Evolutionary conservation across 2,329 filamentous ascomycete species (phyloP), one percentile per base, ranked within the genome.

Genomic region (Teratosphaeria zuluensis): DNA sequence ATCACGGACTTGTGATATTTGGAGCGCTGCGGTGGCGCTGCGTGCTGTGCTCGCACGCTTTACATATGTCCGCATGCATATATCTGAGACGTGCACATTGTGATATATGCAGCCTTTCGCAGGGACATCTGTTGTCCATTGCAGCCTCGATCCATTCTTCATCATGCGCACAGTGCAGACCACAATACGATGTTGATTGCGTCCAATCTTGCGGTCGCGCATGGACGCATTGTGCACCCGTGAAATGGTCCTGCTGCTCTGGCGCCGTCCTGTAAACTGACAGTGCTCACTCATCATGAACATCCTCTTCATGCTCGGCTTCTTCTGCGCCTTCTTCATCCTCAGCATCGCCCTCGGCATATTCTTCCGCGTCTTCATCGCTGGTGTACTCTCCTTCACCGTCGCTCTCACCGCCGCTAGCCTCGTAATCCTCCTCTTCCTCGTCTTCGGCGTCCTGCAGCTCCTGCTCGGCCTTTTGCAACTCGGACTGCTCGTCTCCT

Each of bases 381-480:
- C 65, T 67, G 55, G 66, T 70, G 21, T 68, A 63, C 53, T 71
- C 68, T 9, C 68, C 70, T 46, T 66, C 64, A 4, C 69, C 69
- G 59, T 72, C 68, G 58, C 69, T 72, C 61, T 71, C 70, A 1
- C 70, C 68, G 14, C 68, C 70, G 21, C 60, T 64, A 51, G 64
- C 68, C 55, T 68, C 68, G 58, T 72, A 70, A 57, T 71, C 70
- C 56, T 72, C 69, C 55, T 70, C 69, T 58, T 67, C 62, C 53
- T 70, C 69, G 55, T 70, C 69, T 56, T 72, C 70, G 46, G 65
- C 65, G 56, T 70, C 70, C 60, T 72, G 67, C 56, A 71, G 54
- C 55, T 68, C 61, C 56, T 68, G 66, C 56, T 72, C 68, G 4
- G 66, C 68, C 58, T 69, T 68, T 57, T 66, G 63, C 58, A 70